Base-by-base conservation (phyloP, 129 eudicot genomes). In the Centella asiatica region DNA sequence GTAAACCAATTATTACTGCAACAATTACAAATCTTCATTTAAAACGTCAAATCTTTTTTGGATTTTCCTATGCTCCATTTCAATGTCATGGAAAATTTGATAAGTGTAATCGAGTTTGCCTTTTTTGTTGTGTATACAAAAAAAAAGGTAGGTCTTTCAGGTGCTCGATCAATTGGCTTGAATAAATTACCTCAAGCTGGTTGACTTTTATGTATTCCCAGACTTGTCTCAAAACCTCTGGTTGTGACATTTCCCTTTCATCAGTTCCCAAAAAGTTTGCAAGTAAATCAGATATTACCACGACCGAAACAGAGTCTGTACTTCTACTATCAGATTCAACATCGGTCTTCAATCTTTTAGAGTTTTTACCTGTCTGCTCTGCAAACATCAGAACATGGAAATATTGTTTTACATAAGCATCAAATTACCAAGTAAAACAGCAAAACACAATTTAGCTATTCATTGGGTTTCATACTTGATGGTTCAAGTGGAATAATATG, bases 401-500 rank as follows among this genome's bases (percentile, higher is more conserved):
- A 17, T 52, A 5, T 60, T n/a, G 32, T 11, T 40, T 15, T 19
- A 36, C 23, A 57, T 22, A 31, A 63, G 23, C 27, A 72, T 52
- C 46, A 51, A 60, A 32, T 2, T 57, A 60, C n/a, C 62, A 28
- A 19, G 44, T 36, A n/a, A 44, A 27, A 22, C 5, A 12, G 27
- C 44, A 58, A 1, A 14, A 36, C 3, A 19, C 5, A 68, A 72
- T 13, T 6, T 51, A 1, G 11, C 52, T 51, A 33, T 1, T 42
- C 3, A 39, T 33, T 20, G 13, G 25, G 9, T 12, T 22, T 26
- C 71, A 49, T 84, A 80, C 92, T 77, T 64, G 84, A 31, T 55
- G 89, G 82, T 51, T 83, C 90, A 39, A 80, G 84, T 12, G 86
- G 67, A 22, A 77, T 57, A 12, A 84, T 80, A 59, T 84, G 92